Conservation (phyloP, 2,329 filamentous ascomycete genomes). For the Fusarium verrucosum region DNA sequence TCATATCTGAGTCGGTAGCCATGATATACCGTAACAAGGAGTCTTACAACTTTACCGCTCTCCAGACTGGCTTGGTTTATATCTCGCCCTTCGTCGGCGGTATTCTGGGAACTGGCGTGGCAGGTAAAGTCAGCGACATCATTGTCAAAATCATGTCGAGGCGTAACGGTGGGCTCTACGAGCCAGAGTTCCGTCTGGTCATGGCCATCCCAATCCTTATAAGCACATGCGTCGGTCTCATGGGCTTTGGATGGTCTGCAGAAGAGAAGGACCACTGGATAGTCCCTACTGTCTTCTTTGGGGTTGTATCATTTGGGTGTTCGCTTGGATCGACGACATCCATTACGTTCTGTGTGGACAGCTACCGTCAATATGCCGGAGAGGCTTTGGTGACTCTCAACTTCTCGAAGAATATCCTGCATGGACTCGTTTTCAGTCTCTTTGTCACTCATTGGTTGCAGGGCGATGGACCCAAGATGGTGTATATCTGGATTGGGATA, state of each 20-base stretch:
- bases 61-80: conserved; percentile 88
- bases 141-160: conserved; percentile 84
- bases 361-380: conserved; percentile 90
- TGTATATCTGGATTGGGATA: conserved; percentile 84
- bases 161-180: conserved; percentile 91
- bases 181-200: conserved; percentile 90
- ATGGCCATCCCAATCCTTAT: conserved; percentile 86
- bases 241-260: conserved; percentile 96
- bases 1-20: conserved; percentile 87
- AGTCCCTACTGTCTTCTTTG: conserved; percentile 93
- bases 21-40: conserved; percentile 76
- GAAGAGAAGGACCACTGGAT: conserved; percentile 81
- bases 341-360: conserved; percentile 94
- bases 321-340: conserved; percentile 88
- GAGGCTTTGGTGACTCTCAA: conserved; percentile 95
- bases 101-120: conserved; percentile 89
- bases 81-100: conserved; percentile 90
- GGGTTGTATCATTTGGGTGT: conserved; percentile 90
- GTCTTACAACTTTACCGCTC: conserved; percentile 80
- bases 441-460: conserved; percentile 90
- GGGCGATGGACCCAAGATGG: conserved; percentile 75
- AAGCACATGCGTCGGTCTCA: conserved; percentile 83
- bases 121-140: conserved; percentile 85
- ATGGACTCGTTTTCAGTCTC: conserved; percentile 86
- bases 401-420: conserved; percentile 92